Percentiles rank a stretch among this genome's conserved stretches.
Evolutionary conservation across 768 basidiomycete genomes (phyloP).

Genomic region (Lactifluus hygrophoroides): DNA sequence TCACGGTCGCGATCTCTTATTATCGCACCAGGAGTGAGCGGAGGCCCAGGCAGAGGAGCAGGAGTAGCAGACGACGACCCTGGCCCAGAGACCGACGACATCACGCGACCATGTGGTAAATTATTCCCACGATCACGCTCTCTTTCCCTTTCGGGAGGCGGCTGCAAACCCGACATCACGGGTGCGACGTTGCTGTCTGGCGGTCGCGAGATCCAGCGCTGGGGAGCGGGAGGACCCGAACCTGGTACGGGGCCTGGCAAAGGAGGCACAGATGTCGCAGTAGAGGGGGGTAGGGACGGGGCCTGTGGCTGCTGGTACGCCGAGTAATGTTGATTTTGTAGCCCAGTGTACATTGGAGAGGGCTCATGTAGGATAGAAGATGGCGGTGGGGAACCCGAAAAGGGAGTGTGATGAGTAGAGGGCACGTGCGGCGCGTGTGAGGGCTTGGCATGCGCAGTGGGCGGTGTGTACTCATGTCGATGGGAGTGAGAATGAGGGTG

Average conservation of each 20-base stretch:
- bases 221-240: constrained; percentile 12
- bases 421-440: constrained; percentile 7
- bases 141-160: constrained; percentile 15
- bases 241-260: constrained; percentile 7
- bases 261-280: constrained; percentile 12
- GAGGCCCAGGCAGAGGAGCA: constrained; percentile 11
- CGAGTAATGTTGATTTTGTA: constrained; percentile 15
- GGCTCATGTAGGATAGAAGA: constrained; percentile 22
- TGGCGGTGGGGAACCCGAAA: constrained; percentile 16
- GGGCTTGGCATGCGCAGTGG: constrained; percentile 11
- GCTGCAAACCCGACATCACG: constrained; percentile 29
- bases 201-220: constrained; percentile 16
- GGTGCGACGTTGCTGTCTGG: constrained; percentile 20
- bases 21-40: constrained; percentile 1
- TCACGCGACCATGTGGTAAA: constrained; percentile 3
- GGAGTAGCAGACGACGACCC: constrained; percentile 11
- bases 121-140: constrained; percentile 19
- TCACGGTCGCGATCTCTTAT: constrained; percentile 14
- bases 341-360: constrained; percentile 26
- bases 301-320: constrained; percentile 24
- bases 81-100: background rate
- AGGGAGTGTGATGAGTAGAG: constrained; percentile 14
- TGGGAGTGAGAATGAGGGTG: constrained; percentile 20
- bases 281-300: constrained; percentile 8
- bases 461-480: constrained; percentile 22